Percentiles rank a stretch among this genome's conserved stretches.
phyloP scores from a whole-genome alignment of 2,329 filamentous ascomycete species.

The Tolypocladium nubicola region DNA sequence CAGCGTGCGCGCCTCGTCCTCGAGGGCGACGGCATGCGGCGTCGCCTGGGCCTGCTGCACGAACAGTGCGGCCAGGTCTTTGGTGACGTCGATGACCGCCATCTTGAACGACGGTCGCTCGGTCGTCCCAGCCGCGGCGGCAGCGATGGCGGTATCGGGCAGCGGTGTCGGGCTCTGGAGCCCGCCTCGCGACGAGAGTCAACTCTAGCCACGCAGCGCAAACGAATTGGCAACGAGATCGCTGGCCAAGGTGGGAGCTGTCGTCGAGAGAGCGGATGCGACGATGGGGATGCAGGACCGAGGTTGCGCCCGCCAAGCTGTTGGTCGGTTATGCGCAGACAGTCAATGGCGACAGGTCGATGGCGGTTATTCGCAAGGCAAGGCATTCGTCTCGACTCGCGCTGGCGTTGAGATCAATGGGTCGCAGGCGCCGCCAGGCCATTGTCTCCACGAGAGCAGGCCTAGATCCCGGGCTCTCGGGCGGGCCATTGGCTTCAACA shows the following conservation, averaged over 20 bases:
- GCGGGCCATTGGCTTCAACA: background rate
- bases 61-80: constrained; percentile 66
- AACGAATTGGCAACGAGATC: background rate
- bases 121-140: background rate
- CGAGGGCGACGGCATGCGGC: constrained; percentile 59
- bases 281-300: background rate
- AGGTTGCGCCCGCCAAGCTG: background rate
- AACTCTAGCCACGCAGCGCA: background rate
- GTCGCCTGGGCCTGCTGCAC: constrained; percentile 55
- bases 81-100: constrained; percentile 58
- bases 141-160: background rate
- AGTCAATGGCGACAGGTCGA: background rate
- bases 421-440: background rate
- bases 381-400: background rate
- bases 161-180: background rate
- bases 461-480: background rate
- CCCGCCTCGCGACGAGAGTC: background rate
- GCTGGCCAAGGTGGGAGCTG: background rate
- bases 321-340: background rate
- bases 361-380: background rate
- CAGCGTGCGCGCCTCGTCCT: constrained; percentile 56
- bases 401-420: background rate
- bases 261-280: background rate
- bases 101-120: constrained; percentile 27
- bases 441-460: background rate